A percentile compares a stretch with the other conserved stretches of the same genome.
phyloP scores from a whole-genome alignment of 1,284 basidiomycete genomes.

The Marasmius tenuissimus region DNA sequence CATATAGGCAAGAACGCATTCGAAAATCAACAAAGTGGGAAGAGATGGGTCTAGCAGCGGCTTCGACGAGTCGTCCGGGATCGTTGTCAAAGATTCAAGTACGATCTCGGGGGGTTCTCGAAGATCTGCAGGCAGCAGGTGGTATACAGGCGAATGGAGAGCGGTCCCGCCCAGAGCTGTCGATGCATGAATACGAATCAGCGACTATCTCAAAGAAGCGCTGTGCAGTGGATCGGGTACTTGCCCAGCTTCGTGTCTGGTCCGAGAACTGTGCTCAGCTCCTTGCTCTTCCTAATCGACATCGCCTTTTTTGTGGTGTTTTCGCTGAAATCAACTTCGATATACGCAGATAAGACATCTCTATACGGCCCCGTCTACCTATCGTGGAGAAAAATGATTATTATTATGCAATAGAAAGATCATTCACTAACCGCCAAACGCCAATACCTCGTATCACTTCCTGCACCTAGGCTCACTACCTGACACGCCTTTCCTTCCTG shows the following conservation, averaged over 20 bases:
- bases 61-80: conserved; percentile 11
- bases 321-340: conserved; percentile 91
- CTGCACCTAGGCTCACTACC: conserved; percentile 88
- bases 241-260: conserved; percentile 45
- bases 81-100: conserved; percentile 37
- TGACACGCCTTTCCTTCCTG: conserved; percentile 55
- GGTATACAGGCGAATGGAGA: conserved; percentile 66
- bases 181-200: background rate
- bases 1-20: conserved; percentile 94
- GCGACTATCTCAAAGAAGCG: background rate
- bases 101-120: conserved; percentile 48
- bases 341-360: conserved; percentile 57
- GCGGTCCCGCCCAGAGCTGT: conserved; percentile 70
- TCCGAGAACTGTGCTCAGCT: conserved; percentile 58
- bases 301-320: conserved; percentile 83
- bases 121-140: conserved; percentile 77
- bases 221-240: conserved; percentile 1
- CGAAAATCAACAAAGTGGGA: conserved; percentile 85
- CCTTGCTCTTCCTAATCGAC: conserved; percentile 71
- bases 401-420: conserved; percentile 8
- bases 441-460: conserved; percentile 95
- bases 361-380: conserved; percentile 54
- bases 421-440: conserved; percentile 69
- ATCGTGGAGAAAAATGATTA: conserved; percentile 16
- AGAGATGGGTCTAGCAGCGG: conserved; percentile 58